Evolutionary conservation across 164 flowering plant genomes (phyloP), one percentile per base, ranked within the genome.

Genomic region (Malania oleifera): DNA sequence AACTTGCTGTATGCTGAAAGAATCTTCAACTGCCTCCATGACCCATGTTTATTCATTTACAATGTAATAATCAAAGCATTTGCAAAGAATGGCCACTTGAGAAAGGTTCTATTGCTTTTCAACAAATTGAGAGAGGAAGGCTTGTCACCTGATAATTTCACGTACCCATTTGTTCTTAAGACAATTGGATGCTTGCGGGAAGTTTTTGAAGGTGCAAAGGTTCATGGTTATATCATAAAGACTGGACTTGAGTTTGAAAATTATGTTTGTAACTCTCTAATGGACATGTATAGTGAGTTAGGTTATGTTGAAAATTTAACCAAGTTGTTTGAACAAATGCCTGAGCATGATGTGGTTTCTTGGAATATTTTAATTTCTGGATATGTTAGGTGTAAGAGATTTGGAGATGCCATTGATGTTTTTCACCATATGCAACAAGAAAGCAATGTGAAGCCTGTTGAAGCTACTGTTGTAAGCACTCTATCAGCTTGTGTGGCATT

Each of bases 101-200:
- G 50, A 56, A 76, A 70, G 52, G 71, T 72, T 18, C 14, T 87
- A 17, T 59, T 1, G 31, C 44, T 87, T 29, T 90, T 83, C 60
- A 43, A 48, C 54, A 41, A 61, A 35, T 29, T 84, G 66, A 78
- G 81, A 59, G 76, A 58, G 45, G 65, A 69, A 11, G 74, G 82
- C 0, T 50, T 82, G 69, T 70, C 58, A 24, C 86, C 91, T 8
- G 95, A 90, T 74, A 80, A 77, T 73, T 90, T 73, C 60, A 87
- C 95, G 0, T 85, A 79, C 69, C 97, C 95, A 1, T 81, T 81
- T 76, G 89, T 87, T 64, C 66, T 83, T 5, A 90, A 85, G 79
- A 85, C 92, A 0, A 59, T 82, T 58, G 91, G 83, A n/a, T 68
- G 78, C 19, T 64, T 84, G 47, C 61, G 75, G 46, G 53, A 60